Base-by-base conservation (phyloP, 1,139 yeast species). In the Hansenula sp. region DNA sequence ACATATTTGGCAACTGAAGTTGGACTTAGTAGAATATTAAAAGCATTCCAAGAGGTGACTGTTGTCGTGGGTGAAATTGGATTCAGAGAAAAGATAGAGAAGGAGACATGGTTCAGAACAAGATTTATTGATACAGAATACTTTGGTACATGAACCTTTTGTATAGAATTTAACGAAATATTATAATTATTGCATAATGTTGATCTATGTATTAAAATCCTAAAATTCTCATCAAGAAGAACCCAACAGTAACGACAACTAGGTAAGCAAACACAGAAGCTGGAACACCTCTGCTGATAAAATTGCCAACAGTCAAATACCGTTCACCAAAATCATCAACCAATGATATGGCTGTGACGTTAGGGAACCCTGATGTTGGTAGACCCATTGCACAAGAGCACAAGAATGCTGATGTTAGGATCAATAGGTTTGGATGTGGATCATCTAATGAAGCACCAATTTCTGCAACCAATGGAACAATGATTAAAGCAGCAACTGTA, bases 311-410 rank as follows among this genome's bases (percentile, higher is more conserved):
- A 1, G 89, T 79, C 51, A 90, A 65, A 58, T 90, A 90, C 24
- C 92, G 83, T 45, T 82, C 81, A 9, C 97, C 97, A 24, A 88
- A 75, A 56, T 87, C 96, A 61, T 90, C 96, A 8, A 88, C 77
- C 80, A 88, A 79, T 44, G 95, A 87, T 44, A 90, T 86, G 3
- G 97, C 97, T 0, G 97, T 89, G 33, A 90, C 96, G 54, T 90
- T 90, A 16, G 97, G 97, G 74, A 90, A 90, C 0, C 97, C 97
- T 2, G 95, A 85, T 0, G 97, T 90, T 22, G 97, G 97, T 44
- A 90, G 71, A 11, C 95, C 97, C 97, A 90, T 90, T 4, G 97
- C 97, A 37, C 82, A 81, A 0, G 96, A 87, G 50, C 96, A 87
- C 46, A 90, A 64, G 52, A 90, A 69, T 0, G 96, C 92, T 14